Base-by-base conservation (phyloP, 805 yeast genomes). In the Phaffomyces thermotolerans region DNA sequence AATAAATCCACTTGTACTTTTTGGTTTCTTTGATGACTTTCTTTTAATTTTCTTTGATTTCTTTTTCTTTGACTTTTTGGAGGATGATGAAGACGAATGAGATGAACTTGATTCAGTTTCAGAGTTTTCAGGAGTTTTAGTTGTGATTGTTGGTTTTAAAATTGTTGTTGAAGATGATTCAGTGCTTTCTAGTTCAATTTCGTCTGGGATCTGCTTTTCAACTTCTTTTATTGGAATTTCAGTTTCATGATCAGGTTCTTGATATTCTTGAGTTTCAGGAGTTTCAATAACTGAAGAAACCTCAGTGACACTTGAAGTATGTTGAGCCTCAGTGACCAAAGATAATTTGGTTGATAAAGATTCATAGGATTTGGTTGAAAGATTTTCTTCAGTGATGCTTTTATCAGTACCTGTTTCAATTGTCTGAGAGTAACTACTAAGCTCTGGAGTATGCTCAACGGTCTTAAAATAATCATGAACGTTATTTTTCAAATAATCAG, bases 41-140 rank as follows among this genome's bases (percentile, higher is more conserved):
- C 15, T 14, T 30, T 41, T 39, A 6, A 35, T 15, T 36, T 43
- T 51, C 44, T 42, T 45, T 7, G 42, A 18, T 31, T 38, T 49
- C 23, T 37, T 41, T 27, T 34, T 47, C 36, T 47, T 48, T 1
- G 35, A 20, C 29, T 46, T 50, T 37, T 45, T 46, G 18, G 13
- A 10, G 10, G 13, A 10, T 27, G 29, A 27, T 27, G 29, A 10
- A 27, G 29, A 27, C 10, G 13, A 10, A 9, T 7, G 1, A 9
- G 29, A 27, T 27, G 29, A 27, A 6, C 29, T 27, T 27, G 29
- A 27, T 27, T 27, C 29, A 9, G 14, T 9, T 12, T 27, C 29
- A 27, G 13, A 4, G 13, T 27, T 13, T 10, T 10, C 14, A 27
- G 14, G 29, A 27, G 1, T 10, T 10, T 27, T 13, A 9, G 29